Evolutionary conservation across 2,329 filamentous ascomycete genomes (phyloP).

Genomic region (Calonectria henricotiae): DNA sequence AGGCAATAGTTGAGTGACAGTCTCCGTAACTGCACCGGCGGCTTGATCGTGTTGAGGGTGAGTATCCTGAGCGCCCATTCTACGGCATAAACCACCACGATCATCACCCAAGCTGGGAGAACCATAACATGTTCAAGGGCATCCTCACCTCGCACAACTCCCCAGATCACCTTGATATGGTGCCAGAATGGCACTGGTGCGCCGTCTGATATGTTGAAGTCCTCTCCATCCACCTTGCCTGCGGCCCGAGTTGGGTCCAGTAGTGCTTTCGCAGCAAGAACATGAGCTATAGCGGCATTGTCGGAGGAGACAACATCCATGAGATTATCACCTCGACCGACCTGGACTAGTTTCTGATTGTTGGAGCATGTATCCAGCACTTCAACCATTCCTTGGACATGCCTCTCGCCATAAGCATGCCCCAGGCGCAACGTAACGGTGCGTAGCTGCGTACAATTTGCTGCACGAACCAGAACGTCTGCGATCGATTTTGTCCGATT

Average conservation of each 20-base stretch:
- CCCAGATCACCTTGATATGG: conserved; percentile 52
- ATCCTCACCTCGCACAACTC: conserved; percentile 39
- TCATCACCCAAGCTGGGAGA: conserved; percentile 52
- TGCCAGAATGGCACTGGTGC: conserved; percentile 54
- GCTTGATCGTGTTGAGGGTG: conserved; percentile 48
- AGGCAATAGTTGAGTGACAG: conserved; percentile 47
- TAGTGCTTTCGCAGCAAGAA: conserved; percentile 53
- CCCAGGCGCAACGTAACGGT: conserved; percentile 52
- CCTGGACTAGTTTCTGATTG: conserved; percentile 55
- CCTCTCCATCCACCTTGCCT: conserved; percentile 54
- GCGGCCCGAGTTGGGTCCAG: conserved; percentile 37
- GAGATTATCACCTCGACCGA: conserved; percentile 50
- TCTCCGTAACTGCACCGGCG: conserved; percentile 47
- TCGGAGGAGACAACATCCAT: conserved; percentile 53
- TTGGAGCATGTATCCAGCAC: conserved; percentile 57
- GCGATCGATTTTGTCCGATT: conserved; percentile 56
- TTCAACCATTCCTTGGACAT: conserved; percentile 51
- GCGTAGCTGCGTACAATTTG: conserved; percentile 51
- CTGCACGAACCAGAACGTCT: conserved; percentile 52
- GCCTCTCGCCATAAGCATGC: conserved; percentile 57
- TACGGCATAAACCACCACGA: conserved; percentile 30
- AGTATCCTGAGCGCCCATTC: conserved; percentile 50
- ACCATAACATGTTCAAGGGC: conserved; percentile 30
- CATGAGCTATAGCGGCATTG: conserved; percentile 50
- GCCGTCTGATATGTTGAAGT: conserved; percentile 58